Conservation (phyloP, 2,329 filamentous ascomycete genomes). For the Colletotrichum coccodes region DNA sequence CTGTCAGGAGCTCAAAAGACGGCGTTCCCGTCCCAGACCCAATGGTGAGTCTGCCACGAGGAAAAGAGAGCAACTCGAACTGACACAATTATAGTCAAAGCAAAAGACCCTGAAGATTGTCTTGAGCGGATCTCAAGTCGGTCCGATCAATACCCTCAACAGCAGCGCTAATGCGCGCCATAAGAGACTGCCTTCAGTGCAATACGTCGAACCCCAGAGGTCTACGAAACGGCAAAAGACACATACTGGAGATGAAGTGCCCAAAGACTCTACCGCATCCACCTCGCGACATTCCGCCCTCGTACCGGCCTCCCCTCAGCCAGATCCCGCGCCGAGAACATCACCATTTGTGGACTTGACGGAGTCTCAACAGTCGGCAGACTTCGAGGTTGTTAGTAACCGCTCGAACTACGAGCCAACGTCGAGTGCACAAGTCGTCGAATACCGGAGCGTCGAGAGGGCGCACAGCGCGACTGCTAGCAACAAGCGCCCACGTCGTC, state of each 20-base stretch:
- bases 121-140: background rate
- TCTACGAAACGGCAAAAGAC: slow-evolving; percentile 26
- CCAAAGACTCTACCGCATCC: background rate
- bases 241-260: background rate
- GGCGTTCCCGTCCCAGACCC: slow-evolving; percentile 21
- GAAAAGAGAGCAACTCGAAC: background rate
- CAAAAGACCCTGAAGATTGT: background rate
- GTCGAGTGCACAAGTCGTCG: background rate
- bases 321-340: background rate
- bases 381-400: slow-evolving; percentile 17
- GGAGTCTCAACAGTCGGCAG: slow-evolving; percentile 5
- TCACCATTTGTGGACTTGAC: slow-evolving; percentile 15
- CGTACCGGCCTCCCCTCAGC: background rate
- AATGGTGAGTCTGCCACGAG: slow-evolving; percentile 16
- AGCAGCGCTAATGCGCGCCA: background rate
- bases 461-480: background rate
- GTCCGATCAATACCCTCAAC: background rate
- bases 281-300: background rate
- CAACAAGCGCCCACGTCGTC: background rate
- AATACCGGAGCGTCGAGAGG: slow-evolving; percentile 7
- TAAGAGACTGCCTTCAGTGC: slow-evolving; percentile 11
- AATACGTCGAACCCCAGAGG: slow-evolving; percentile 2
- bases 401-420: background rate
- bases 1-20: slow-evolving; percentile 22
- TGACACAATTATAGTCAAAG: background rate